Percentiles rank a stretch among this genome's conserved stretches.
Conservation (phyloP, 2,329 filamentous ascomycete genomes). For the Biscogniauxia marginata region DNA sequence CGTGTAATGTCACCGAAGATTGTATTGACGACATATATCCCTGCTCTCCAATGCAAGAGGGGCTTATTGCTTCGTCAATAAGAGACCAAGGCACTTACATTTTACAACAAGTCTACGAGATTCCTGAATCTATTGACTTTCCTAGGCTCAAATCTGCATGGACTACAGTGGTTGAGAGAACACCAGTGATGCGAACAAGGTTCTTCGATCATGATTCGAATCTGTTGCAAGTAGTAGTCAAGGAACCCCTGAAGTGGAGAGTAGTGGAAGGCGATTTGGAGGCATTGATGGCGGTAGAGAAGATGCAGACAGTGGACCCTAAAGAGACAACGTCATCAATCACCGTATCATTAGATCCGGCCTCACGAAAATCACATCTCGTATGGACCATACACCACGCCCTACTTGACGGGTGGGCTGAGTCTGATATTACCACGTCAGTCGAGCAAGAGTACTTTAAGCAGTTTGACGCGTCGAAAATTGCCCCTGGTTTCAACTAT, state of each 20-base stretch:
- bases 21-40: constrained; percentile 3
- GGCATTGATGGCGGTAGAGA: constrained; percentile 2
- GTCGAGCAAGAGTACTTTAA: constrained; percentile 3
- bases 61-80: constrained; percentile 4
- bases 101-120: constrained; percentile 2
- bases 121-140: constrained; percentile 1
- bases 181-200: constrained; percentile 4
- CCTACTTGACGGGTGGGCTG: constrained; percentile 3
- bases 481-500: neutral
- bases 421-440: constrained; percentile 1
- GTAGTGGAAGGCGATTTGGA: constrained; percentile 4
- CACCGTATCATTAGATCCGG: neutral
- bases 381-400: constrained; percentile 6
- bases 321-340: constrained; percentile 1
- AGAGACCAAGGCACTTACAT: constrained; percentile 3
- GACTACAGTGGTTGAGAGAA: neutral
- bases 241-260: constrained; percentile 3
- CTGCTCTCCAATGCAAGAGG: constrained; percentile 4
- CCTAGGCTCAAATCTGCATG: constrained; percentile 1
- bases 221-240: neutral
- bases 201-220: neutral
- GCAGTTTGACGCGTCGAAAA: neutral
- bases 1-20: constrained; percentile 1
- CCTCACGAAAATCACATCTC: constrained; percentile 2
- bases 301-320: neutral